These are phyloP conservation scores for Trichoderma sp. DNA, from an alignment of 2,329 filamentous ascomycete genomes.

Conservation along the genomic window DNA sequence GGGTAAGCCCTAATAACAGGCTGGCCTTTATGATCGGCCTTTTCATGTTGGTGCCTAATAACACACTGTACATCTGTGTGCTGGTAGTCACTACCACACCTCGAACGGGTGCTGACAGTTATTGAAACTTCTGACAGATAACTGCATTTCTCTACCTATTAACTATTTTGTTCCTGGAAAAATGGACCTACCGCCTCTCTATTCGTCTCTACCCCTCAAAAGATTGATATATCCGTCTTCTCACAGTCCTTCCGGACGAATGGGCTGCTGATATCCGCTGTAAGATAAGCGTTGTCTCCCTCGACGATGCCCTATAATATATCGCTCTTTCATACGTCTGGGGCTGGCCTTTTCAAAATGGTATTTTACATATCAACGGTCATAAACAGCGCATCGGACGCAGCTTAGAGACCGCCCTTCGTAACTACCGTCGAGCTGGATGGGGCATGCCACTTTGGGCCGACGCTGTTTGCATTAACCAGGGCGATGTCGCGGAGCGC, in stretches of 20 bases:
- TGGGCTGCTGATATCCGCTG: neutral
- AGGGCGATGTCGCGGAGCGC: conserved; percentile 1
- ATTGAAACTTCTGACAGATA: neutral
- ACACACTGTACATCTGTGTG: neutral
- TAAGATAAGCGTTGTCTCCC: neutral
- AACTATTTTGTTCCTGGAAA: neutral
- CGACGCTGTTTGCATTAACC: conserved; percentile 16
- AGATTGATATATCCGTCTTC: neutral
- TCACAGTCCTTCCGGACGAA: neutral
- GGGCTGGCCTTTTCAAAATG: neutral
- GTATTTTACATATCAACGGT: neutral
- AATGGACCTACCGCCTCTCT: neutral
- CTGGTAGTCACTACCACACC: neutral
- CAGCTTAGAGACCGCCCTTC: neutral
- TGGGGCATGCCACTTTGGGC: conserved; percentile 9
- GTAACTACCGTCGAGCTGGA: neutral
- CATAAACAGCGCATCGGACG: neutral
- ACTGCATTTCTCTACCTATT: neutral
- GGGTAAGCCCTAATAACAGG: neutral
- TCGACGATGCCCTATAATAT: neutral
- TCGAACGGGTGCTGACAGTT: neutral
- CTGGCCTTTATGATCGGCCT: neutral
- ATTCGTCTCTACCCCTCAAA: neutral
- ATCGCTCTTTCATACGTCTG: neutral
- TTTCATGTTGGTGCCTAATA: neutral